Conservation (phyloP, 139 green algal species). For the Coelastrella sp. region DNA sequence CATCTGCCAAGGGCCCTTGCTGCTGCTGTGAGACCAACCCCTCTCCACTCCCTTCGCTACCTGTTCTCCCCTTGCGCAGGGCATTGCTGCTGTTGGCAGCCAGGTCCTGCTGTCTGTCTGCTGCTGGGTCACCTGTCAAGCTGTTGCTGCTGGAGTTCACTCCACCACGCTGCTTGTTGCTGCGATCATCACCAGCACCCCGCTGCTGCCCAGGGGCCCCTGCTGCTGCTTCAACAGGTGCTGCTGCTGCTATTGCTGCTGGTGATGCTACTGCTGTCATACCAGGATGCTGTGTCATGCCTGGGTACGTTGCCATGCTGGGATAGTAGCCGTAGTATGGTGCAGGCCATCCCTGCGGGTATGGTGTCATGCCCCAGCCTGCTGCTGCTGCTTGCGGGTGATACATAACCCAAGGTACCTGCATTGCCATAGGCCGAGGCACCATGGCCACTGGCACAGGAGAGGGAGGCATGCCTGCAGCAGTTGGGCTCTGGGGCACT, state of each 20-base stretch:
- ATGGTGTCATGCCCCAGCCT: constrained; percentile 26
- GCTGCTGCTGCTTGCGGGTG: constrained; percentile 25
- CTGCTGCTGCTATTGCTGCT: background rate
- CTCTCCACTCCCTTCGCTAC: background rate
- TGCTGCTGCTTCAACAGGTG: background rate
- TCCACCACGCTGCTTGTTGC: background rate
- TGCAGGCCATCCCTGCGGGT: constrained; percentile 15
- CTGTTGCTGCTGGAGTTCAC: background rate
- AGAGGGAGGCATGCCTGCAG: background rate
- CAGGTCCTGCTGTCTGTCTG: background rate
- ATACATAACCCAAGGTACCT: constrained; percentile 19
- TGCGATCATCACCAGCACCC: background rate
- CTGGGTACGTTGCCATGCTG: constrained; percentile 8
- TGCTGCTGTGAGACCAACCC: background rate
- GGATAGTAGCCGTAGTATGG: constrained; percentile 39
- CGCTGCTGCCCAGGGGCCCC: background rate
- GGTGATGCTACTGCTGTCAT: background rate
- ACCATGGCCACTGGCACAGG: constrained; percentile 22
- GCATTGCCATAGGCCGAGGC: constrained; percentile 38
- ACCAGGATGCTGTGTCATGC: constrained; percentile 17
- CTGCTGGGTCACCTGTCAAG: background rate
- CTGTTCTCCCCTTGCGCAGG: background rate
- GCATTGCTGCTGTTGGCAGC: background rate
- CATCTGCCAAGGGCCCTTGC: background rate
- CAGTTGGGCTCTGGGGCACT: constrained; percentile 6